phyloP scores from a whole-genome alignment of 73 alveolate genomes.

The Stentor roeselii region DNA sequence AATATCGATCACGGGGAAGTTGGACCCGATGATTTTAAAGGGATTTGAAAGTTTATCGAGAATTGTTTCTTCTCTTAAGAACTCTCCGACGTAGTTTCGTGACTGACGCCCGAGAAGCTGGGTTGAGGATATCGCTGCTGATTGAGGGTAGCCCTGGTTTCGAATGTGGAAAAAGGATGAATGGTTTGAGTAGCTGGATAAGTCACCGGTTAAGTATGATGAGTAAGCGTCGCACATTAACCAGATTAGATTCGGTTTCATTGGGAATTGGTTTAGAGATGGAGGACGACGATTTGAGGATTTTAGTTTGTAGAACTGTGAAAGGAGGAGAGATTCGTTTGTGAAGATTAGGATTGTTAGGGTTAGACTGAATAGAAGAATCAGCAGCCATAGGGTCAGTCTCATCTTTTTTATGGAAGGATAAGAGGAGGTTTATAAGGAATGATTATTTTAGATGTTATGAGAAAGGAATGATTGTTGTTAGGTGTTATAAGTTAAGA shows the following conservation, averaged over 20 bases:
- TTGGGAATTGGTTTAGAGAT: neutral
- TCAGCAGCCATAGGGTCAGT: no score
- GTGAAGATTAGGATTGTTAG: no score
- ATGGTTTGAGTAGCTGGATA: neutral
- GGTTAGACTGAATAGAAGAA: no score
- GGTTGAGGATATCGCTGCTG: neutral
- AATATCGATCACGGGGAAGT: conserved; percentile 14
- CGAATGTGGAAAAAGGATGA: neutral
- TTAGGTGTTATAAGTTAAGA: no score
- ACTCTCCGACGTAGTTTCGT: neutral
- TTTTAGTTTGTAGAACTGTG: no score
- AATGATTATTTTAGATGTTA: no score
- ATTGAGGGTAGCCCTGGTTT: conserved; percentile 3
- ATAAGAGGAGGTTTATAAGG: no score
- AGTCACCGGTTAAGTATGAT: conserved; percentile 2
- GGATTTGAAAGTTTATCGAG: neutral
- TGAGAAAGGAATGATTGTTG: no score
- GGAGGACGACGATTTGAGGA: no score
- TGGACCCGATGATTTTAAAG: neutral
- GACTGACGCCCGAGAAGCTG: neutral
- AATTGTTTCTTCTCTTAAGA: neutral
- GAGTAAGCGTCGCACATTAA: neutral
- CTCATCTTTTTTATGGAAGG: no score
- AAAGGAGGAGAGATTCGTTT: no score
- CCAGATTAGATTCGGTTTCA: neutral